Base-by-base conservation (phyloP, 1,139 yeast species). In the Sporopachydermia cereana region DNA sequence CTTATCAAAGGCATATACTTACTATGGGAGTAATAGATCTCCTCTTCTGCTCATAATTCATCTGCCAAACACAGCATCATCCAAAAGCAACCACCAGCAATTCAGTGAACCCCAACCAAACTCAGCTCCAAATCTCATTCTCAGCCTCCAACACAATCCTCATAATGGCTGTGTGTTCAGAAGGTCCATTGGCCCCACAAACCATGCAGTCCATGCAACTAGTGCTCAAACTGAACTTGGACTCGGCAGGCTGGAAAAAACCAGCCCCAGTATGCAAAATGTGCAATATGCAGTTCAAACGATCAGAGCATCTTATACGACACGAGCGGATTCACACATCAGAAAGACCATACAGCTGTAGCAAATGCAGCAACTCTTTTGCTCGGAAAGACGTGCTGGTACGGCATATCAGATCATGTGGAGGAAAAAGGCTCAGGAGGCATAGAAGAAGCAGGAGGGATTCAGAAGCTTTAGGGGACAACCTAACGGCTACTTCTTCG, bases 261-360 rank as follows among this genome's bases (percentile, higher is more conserved):
- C 39, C 39, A 9, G 39, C 17, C 9, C 39, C 39, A 16, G 22
- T n/a, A 12, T 34, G 39, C 39, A 34, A 34, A 34, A 21, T 34
- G 39, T 34, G 39, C 17, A 5, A 34, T 20, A 34, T 34, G 39
- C 9, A 34, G 39, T 41, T 41, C 31, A 41, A 25, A 16, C 4
- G 43, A 12, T 12, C 41, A 4, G 43, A 41, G 34, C 43, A 41
- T 30, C 30, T 41, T 25, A 31, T 23, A 41, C 29, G 43, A 17
- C 43, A 41, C n/a, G 36, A 23, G 16, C 30, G 43, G 14, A 23
- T 31, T 16, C 43, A 41, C 18, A 41, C 43, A n/a, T 16, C 9
- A 41, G 43, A 41, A 16, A 7, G 43, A 16, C 43, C 43, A 4
- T 41, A 23, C 36, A 30, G 9, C 16, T 41, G 43, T 16, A 23